Percentiles rank a stretch among this genome's conserved stretches.
Conservation (phyloP, 164 flowering plant species). For the Magnolia officinalis region DNA sequence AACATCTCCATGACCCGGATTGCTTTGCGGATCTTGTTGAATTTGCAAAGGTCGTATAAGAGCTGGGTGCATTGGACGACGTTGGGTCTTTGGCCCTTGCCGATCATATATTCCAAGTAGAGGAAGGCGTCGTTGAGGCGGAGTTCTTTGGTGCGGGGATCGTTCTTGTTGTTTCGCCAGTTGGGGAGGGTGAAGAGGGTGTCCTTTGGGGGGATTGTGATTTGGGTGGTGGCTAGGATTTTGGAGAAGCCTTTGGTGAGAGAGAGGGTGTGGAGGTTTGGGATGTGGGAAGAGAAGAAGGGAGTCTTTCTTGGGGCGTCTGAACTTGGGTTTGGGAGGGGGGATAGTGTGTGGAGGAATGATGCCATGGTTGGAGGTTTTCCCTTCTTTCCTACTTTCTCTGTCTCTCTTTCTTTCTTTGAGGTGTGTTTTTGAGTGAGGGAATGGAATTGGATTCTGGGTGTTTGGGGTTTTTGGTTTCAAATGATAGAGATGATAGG, state of each 20-base stretch:
- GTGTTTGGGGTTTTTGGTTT: not conserved
- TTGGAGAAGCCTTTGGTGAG: conserved; percentile 45
- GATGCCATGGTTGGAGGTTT: conserved; percentile 31
- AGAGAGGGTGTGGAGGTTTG: conserved; percentile 43
- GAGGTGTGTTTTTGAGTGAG: not conserved
- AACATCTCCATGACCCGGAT: conserved; percentile 71
- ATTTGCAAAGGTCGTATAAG: conserved; percentile 70
- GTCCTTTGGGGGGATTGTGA: conserved; percentile 49
- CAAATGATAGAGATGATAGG: no score
- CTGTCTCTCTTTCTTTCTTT: not conserved
- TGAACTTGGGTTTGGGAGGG: conserved; percentile 34
- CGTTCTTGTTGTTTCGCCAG: conserved; percentile 56
- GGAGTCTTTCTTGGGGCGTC: conserved; percentile 32
- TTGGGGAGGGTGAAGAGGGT: conserved; percentile 50
- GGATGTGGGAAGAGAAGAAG: conserved; percentile 40
- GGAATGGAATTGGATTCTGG: not conserved
- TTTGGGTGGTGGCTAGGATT: conserved; percentile 54
- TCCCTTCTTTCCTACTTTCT: not conserved
- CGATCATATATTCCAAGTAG: conserved; percentile 57
- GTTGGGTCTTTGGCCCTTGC: conserved; percentile 75
- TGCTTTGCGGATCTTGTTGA: conserved; percentile 58
- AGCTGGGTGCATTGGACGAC: conserved; percentile 58
- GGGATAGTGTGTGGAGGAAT: conserved; percentile 38
- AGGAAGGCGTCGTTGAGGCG: conserved; percentile 59
- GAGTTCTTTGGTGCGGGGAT: conserved; percentile 35